Percentiles rank a stretch among this genome's conserved stretches.
phyloP scores from a whole-genome alignment of 2,329 filamentous ascomycete species.

The Microdochium nivale region DNA sequence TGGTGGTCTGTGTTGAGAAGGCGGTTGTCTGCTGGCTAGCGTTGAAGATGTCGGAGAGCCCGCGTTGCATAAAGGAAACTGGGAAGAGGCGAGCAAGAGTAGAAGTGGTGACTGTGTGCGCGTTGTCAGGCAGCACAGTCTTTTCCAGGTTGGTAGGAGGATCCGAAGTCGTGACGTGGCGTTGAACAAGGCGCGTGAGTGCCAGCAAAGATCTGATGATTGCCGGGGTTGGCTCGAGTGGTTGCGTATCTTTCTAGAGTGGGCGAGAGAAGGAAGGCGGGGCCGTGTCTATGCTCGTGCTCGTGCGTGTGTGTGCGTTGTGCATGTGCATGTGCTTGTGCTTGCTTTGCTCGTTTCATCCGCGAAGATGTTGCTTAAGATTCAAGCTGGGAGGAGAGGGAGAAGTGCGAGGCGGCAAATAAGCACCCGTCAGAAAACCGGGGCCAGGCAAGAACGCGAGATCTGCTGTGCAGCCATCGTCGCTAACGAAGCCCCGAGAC shows the following conservation, averaged over 20 bases:
- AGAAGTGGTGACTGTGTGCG: slow-evolving; percentile 50
- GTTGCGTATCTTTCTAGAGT: background rate
- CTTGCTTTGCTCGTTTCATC: background rate
- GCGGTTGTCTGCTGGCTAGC: slow-evolving; percentile 18
- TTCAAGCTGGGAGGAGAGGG: background rate
- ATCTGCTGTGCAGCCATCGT: background rate
- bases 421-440: background rate
- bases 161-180: background rate
- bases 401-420: background rate
- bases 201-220: background rate
- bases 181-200: background rate
- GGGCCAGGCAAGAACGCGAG: background rate
- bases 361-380: background rate
- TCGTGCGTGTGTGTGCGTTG: too few relatives aligned
- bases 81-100: slow-evolving; percentile 72
- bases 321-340: background rate
- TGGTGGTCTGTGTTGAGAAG: slow-evolving; percentile 19
- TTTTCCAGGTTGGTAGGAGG: background rate
- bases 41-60: slow-evolving; percentile 30
- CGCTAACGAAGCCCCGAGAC: background rate
- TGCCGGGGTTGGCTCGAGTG: background rate
- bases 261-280: background rate
- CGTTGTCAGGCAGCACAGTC: background rate
- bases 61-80: slow-evolving; percentile 67
- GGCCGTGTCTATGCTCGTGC: background rate